Evolutionary conservation across 1,139 yeast genomes (phyloP), one percentile per base, ranked within the genome.

Genomic region (Pichia norvegensis): DNA sequence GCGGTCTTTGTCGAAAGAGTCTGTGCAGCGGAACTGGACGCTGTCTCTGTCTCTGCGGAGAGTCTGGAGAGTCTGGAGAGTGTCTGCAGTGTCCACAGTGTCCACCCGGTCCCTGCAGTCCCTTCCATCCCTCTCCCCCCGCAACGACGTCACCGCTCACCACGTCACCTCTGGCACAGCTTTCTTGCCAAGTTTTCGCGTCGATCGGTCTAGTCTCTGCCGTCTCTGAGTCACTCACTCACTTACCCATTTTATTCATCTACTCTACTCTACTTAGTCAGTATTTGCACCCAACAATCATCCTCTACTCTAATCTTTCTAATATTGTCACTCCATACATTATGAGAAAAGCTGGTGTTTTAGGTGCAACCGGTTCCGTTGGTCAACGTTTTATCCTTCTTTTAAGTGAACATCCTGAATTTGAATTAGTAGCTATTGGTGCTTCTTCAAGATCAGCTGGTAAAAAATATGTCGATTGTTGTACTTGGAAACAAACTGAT

Each of bases 331-430:
- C 29, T 11, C 8, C 14, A 16, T 10, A 16, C 21, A 23, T 13
- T 5, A 25, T 36, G 2, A 75, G 67, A 55, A 77, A 75, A 64
- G 82, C 81, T 17, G 98, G 98, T 69, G 96, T 92, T 58, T 73
- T 92, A 54, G 98, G 98, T 45, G 97, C 97, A 56, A 90, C 97
- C 21, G 98, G 97, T 43, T 83, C 95, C 38, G 99, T 92, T 40
- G 99, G 99, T 46, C 99, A 92, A 68, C 77, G 98, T 59, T 92
- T 92, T 64, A 90, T 92, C 53, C 73, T 90, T 47, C 73, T 92
- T 46, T 74, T 92, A 54, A 78, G 90, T 2, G 70, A 85, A 52
- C 97, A 92, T 63, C 97, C 97, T 31, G 87, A 87, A 52, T 88
- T 94, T 60, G 88, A 86, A 64, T 68, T 92, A 47, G 75, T 78